Evolutionary conservation across 2,329 filamentous ascomycete species (phyloP), one percentile per base, ranked within the genome.

Genomic region (Beauveria pseudobassiana): DNA sequence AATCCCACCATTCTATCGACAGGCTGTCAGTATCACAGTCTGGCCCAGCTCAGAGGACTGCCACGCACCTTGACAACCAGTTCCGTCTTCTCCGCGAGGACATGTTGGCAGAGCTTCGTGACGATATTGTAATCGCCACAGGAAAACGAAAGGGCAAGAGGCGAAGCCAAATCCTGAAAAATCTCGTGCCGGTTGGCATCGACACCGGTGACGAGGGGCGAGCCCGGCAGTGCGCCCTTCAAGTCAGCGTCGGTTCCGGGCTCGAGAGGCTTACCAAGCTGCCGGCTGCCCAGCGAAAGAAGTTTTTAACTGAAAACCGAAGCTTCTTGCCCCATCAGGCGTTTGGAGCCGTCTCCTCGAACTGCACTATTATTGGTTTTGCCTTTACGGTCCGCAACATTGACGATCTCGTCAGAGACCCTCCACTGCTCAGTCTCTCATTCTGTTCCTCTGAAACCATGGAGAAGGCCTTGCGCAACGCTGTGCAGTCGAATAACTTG

Each of bases 71-170:
- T 0, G 88, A 90, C 67, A 89, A 88, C 67, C 85, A 90, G 57
- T 93, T 89, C 65, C 85, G 89, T 0, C 78, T 91, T 0, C 75
- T 90, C 0, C 76, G 89, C 3, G 87, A 92, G 66, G 88, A 91
- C 64, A 86, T 91, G 79, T 72, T 91, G 0, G 82, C 78, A 0
- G 87, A 88, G 64, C 74, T 92, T 2, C 80, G 84, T 1, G 82
- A 86, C 9, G 87, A 88, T 53, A 70, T 87, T 0, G 78, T 84
- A 30, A 73, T 78, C 5, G 76, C 81, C 0, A 74, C 70, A 12
- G 80, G 79, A 0, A 74, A 73, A n/a, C 84, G 81, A 65, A 22
- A 73, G 70, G 77, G 16, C 26, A 68, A 75, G 22, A 72, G 77
- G 43, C 69, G 63, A 62, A 66, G 74, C 1, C 62, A 74, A 5